These are phyloP conservation scores for Pseudocohnilembus persalinus DNA, from an alignment of 169 alveolate species.

Conservation along the genomic window DNA sequence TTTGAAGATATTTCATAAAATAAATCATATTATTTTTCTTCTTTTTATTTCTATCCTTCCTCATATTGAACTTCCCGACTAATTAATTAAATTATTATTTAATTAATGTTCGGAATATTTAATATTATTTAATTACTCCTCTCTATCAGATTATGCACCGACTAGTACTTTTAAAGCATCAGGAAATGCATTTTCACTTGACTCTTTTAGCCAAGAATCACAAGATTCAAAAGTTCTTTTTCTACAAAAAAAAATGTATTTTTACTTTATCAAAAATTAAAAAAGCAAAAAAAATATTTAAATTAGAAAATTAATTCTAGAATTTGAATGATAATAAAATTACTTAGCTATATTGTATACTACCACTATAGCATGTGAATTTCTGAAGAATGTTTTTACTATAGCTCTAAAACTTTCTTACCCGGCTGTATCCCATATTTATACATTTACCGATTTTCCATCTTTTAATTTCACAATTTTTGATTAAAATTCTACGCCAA, in stretches of 20 bases:
- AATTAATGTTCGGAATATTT: too few species aligned
- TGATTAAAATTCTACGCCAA: constrained; percentile 79
- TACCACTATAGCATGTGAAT: constrained; percentile 74
- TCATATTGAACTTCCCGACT: constrained; percentile 24
- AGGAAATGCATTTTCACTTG: neutral
- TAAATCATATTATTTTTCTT: constrained; percentile 1
- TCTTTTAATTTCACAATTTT: constrained; percentile 56
- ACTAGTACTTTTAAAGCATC: constrained; percentile 5
- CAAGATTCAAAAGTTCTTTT: neutral
- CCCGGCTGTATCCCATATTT: constrained; percentile 88
- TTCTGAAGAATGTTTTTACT: constrained; percentile 70
- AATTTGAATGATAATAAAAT: constrained; percentile 11
- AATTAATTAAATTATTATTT: neutral
- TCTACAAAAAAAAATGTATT: neutral
- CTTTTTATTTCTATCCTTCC: constrained; percentile 18
- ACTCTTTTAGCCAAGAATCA: constrained; percentile 16
- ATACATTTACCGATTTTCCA: constrained; percentile 52
- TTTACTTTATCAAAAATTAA: neutral
- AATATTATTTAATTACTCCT: neutral
- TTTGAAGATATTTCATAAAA: constrained; percentile 26
- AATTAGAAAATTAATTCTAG: too few species aligned
- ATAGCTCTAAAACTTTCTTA: constrained; percentile 76
- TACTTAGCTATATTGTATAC: constrained; percentile 66
- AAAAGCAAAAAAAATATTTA: too few species aligned
- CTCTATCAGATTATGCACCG: constrained; percentile 23